phyloP scores from a whole-genome alignment of 148 eudicot genomes.

The Arbutus unedo region DNA sequence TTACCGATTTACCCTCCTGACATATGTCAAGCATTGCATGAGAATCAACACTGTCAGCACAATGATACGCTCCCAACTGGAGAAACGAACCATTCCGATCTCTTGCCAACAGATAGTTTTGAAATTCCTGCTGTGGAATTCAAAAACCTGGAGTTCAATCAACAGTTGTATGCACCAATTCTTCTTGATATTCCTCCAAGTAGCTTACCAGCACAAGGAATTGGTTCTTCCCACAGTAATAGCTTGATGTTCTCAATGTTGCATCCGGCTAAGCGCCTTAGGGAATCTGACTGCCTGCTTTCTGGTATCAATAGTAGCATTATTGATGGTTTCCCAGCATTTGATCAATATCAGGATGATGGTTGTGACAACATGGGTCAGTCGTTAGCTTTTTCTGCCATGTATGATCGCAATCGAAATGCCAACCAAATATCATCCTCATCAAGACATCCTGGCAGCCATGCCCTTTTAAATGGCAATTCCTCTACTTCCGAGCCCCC shows the following conservation, averaged over 20 bases:
- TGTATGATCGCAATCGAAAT: constrained; percentile 18
- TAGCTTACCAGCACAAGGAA: constrained; percentile 15
- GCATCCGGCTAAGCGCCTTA: constrained; percentile 22
- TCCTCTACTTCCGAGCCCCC: constrained; percentile 24
- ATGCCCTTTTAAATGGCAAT: constrained; percentile 26
- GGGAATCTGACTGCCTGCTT: constrained; percentile 17
- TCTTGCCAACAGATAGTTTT: constrained; percentile 17
- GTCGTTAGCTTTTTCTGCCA: constrained; percentile 11
- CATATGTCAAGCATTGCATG: constrained; percentile 21
- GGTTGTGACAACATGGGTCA: constrained; percentile 17
- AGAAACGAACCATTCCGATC: constrained; percentile 13
- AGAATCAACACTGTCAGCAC: constrained; percentile 17
- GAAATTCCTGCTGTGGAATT: constrained; percentile 27
- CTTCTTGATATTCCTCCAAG: constrained; percentile 18
- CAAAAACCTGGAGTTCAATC: constrained; percentile 17
- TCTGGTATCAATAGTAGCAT: constrained; percentile 24
- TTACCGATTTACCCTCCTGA: constrained; percentile 33
- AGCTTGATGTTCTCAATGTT: constrained; percentile 14
- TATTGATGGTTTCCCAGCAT: constrained; percentile 24
- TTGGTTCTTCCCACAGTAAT: constrained; percentile 22
- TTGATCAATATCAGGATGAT: constrained; percentile 15
- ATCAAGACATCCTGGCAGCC: constrained; percentile 43
- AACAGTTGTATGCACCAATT: constrained; percentile 19
- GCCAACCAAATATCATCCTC: constrained; percentile 21
- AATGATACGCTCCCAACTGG: not conserved